Evolutionary conservation across 2,329 filamentous ascomycete genomes (phyloP).

Genomic region (Trichoderma koningii): DNA sequence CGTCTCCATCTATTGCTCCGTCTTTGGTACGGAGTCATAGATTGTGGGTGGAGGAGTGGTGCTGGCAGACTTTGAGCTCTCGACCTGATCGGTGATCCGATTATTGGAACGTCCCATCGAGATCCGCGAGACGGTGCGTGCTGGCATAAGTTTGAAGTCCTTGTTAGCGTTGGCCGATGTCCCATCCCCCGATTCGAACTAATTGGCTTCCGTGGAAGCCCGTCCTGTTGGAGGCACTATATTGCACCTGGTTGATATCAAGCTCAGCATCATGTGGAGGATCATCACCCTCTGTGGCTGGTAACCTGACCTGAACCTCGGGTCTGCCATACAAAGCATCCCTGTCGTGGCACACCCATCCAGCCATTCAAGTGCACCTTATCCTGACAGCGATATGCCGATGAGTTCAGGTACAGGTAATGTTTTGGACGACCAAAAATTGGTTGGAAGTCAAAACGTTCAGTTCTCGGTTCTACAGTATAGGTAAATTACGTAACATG

Average conservation of each 20-base stretch:
- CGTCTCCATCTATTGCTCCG: too few relatives aligned
- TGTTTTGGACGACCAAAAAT: too few relatives aligned
- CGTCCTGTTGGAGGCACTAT: slow-evolving; percentile 2
- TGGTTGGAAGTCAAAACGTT: too few relatives aligned
- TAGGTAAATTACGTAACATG: too few relatives aligned
- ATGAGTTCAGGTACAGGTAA: too few relatives aligned
- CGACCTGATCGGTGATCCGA: not conserved
- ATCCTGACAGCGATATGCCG: too few relatives aligned
- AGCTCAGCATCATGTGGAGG: slow-evolving; percentile 18
- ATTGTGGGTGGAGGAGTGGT: too few relatives aligned
- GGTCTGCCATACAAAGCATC: not conserved
- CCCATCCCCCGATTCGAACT: not conserved
- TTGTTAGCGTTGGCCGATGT: too few relatives aligned
- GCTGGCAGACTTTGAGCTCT: not conserved
- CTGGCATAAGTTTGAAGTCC: too few relatives aligned
- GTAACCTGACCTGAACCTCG: not conserved
- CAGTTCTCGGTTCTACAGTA: too few relatives aligned
- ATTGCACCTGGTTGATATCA: slow-evolving; percentile 4
- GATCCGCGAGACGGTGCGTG: slow-evolving; percentile 7
- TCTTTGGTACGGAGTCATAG: too few relatives aligned
- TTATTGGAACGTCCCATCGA: not conserved
- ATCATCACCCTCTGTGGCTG: slow-evolving; percentile 22
- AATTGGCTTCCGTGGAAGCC: not conserved
- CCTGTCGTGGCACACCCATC: slow-evolving; percentile 4
- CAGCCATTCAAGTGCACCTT: too few relatives aligned